phyloP scores from a whole-genome alignment of 1,284 basidiomycete species.

The Tilletia indica region DNA sequence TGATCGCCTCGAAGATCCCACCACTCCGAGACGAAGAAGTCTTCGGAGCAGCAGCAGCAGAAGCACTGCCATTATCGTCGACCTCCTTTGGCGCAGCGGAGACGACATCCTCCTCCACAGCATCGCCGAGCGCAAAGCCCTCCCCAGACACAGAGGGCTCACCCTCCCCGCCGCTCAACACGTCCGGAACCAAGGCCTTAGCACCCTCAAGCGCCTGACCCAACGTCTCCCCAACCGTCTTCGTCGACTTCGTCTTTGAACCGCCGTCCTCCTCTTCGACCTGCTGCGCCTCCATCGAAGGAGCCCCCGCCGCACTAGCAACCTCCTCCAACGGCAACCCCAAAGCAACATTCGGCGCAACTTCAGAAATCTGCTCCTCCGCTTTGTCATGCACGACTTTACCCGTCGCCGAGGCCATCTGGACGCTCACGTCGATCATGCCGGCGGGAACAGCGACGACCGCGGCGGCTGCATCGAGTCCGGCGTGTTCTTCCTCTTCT shows the following conservation, averaged over 20 bases:
- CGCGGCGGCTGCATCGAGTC: constrained; percentile 7
- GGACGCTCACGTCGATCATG: not conserved
- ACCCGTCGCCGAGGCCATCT: not conserved
- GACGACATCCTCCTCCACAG: no score
- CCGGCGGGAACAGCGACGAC: not conserved
- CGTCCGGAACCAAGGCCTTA: not conserved
- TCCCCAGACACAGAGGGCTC: not conserved
- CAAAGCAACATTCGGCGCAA: not conserved
- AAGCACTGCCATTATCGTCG: not conserved
- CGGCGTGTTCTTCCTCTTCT: not conserved
- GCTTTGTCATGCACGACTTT: not conserved
- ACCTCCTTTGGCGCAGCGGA: not conserved
- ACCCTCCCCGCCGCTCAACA: not conserved
- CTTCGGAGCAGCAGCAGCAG: not conserved
- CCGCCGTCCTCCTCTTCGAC: not conserved
- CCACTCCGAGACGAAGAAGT: not conserved
- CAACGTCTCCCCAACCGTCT: not conserved
- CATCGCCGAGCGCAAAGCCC: not conserved
- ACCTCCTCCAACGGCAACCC: not conserved
- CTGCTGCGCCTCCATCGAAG: not conserved
- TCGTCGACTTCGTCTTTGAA: not conserved
- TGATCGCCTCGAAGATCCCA: not conserved
- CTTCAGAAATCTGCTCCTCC: not conserved
- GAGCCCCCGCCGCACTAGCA: not conserved
- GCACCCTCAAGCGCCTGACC: not conserved